A percentile compares a stretch with the other conserved stretches of the same genome.
phyloP scores from a whole-genome alignment of 768 basidiomycete genomes.

The Termitomyces sp. region DNA sequence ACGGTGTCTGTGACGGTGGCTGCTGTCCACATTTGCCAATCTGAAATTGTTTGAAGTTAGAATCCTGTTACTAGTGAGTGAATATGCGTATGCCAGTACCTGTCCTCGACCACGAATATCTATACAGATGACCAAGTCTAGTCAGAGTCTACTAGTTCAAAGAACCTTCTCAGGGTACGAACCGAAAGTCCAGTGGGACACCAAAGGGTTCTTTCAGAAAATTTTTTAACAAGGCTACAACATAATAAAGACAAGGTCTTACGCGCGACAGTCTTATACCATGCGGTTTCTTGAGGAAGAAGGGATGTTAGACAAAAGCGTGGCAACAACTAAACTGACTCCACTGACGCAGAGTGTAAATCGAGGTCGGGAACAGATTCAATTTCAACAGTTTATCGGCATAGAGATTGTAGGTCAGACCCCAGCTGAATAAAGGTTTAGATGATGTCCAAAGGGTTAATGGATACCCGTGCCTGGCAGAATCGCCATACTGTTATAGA shows the following conservation, averaged over 20 bases:
- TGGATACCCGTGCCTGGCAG: constrained; percentile 27
- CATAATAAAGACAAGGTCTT: constrained; percentile 10
- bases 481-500: constrained; percentile 44
- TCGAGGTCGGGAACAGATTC: constrained; percentile 45
- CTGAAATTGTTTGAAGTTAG: constrained; percentile 19
- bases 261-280: constrained; percentile 46
- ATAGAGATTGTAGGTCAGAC: constrained; percentile 60
- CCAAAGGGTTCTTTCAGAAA: constrained; percentile 37
- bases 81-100: constrained; percentile 22
- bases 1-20: constrained; percentile 43
- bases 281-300: constrained; percentile 38
- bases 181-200: constrained; percentile 47
- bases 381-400: constrained; percentile 55
- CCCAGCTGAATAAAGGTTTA: constrained; percentile 41
- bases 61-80: not conserved
- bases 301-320: not conserved
- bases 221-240: not conserved
- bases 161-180: constrained; percentile 3
- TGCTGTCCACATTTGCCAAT: constrained; percentile 62
- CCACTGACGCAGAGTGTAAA: constrained; percentile 44
- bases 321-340: not conserved
- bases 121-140: constrained; percentile 8
- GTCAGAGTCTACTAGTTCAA: not conserved
- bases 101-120: constrained; percentile 55
- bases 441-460: constrained; percentile 5